A percentile compares a stretch with the other conserved stretches of the same genome.
Evolutionary conservation across 2,329 filamentous ascomycete genomes (phyloP).

Genomic region (Colletotrichum lupini): DNA sequence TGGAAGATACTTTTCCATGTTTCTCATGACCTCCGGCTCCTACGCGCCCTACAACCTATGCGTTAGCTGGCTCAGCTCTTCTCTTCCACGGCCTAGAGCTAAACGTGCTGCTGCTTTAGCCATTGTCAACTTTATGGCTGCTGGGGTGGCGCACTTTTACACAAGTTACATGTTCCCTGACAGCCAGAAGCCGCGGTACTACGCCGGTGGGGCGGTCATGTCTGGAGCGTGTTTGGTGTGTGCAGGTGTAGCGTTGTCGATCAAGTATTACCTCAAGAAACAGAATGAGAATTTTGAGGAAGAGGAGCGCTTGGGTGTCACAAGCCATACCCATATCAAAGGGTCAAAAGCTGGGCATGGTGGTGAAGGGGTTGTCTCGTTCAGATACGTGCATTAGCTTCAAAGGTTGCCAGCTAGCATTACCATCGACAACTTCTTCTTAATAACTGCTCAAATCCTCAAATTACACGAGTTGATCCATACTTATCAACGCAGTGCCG

Average conservation of each 20-base stretch:
- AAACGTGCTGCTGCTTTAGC: slow-evolving; percentile 49
- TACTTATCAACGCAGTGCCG: too few species aligned
- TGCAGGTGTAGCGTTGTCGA: slow-evolving; percentile 40
- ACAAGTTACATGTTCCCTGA: slow-evolving; percentile 46
- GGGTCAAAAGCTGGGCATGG: slow-evolving; percentile 15
- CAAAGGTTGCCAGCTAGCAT: background rate
- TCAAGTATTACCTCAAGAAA: slow-evolving; percentile 42
- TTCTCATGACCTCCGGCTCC: slow-evolving; percentile 45
- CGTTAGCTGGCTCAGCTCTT: slow-evolving; percentile 46
- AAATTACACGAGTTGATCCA: too few species aligned
- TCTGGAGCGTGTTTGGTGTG: slow-evolving; percentile 40
- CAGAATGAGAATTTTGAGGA: slow-evolving; percentile 39
- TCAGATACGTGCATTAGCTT: slow-evolving; percentile 14
- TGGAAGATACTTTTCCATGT: slow-evolving; percentile 40
- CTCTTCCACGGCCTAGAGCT: slow-evolving; percentile 45
- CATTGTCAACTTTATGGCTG: slow-evolving; percentile 46
- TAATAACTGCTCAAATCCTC: too few species aligned
- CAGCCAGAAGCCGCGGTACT: slow-evolving; percentile 43
- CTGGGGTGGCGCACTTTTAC: slow-evolving; percentile 42
- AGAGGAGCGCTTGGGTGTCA: slow-evolving; percentile 36
- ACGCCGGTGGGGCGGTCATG: slow-evolving; percentile 43
- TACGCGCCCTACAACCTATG: slow-evolving; percentile 46
- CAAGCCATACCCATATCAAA: slow-evolving; percentile 2
- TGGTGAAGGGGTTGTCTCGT: slow-evolving; percentile 14
- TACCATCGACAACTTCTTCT: too few species aligned